Conservation (phyloP, 192 early-diverging fungal species). For the Backusella morwellensis region DNA sequence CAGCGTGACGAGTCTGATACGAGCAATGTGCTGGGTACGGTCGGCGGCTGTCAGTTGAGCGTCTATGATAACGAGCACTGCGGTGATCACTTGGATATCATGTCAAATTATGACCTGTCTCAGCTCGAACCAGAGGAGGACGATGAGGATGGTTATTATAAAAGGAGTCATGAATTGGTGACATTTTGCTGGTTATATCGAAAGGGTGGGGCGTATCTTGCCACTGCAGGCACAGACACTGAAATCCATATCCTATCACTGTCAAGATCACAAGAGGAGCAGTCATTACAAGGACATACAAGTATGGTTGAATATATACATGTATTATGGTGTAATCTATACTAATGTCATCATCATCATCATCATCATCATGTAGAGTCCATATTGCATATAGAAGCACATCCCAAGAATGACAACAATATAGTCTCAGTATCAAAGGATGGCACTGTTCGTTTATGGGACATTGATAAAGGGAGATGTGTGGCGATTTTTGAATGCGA, state of each 20-base stretch:
- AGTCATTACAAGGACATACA: conserved; percentile 56
- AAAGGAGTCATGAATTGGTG: conserved; percentile 38
- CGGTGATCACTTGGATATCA: conserved; percentile 90
- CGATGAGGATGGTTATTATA: not conserved
- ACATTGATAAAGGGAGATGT: conserved; percentile 59
- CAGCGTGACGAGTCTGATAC: conserved; percentile 62
- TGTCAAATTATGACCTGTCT: conserved; percentile 81
- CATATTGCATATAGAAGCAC: conserved; percentile 68
- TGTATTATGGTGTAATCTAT: not conserved
- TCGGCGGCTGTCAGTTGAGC: conserved; percentile 71
- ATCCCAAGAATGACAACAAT: conserved; percentile 64
- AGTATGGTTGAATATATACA: conserved; percentile 38
- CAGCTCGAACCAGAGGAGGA: conserved; percentile 30
- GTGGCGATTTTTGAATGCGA: conserved; percentile 59
- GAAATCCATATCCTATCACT: conserved; percentile 73
- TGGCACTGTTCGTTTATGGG: conserved; percentile 78
- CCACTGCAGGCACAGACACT: conserved; percentile 61
- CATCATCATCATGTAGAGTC: conserved; percentile 34
- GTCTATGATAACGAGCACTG: conserved; percentile 94
- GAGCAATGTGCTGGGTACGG: conserved; percentile 74
- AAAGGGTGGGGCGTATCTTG: conserved; percentile 68
- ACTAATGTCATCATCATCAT: not conserved
- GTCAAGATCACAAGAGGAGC: conserved; percentile 65
- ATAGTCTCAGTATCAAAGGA: conserved; percentile 72
- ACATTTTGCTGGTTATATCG: conserved; percentile 76